phyloP scores from a whole-genome alignment of 225 moss, liverwort and hornwort species.

The Pseudisothecium myosuroides region DNA sequence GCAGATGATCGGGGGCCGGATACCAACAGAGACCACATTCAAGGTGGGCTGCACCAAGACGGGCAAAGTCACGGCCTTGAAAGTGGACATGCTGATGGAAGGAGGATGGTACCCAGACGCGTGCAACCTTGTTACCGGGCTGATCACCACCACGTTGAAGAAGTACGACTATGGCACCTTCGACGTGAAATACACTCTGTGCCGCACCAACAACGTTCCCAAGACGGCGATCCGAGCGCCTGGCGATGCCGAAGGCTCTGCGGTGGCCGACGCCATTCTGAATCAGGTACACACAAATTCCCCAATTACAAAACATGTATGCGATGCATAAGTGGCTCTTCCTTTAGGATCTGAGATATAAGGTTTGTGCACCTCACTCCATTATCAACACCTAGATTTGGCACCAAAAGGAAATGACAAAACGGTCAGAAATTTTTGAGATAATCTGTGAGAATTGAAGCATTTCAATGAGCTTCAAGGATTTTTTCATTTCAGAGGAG shows the following conservation, averaged over 20 bases:
- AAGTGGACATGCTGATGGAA: background rate
- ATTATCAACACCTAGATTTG: background rate
- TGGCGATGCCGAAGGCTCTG: conserved; percentile 26
- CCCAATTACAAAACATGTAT: background rate
- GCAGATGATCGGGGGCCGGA: conserved; percentile 34
- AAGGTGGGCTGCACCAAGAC: conserved; percentile 41
- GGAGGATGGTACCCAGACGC: background rate
- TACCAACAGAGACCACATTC: conserved; percentile 10
- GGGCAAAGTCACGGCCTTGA: conserved; percentile 25
- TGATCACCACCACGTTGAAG: background rate
- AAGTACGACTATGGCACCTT: conserved; percentile 50
- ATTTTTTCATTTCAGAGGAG: background rate
- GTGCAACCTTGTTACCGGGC: fast-evolving
- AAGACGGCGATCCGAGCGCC: conserved; percentile 40
- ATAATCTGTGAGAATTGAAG: background rate
- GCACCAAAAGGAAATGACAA: background rate
- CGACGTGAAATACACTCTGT: conserved; percentile 2
- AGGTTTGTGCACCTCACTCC: background rate
- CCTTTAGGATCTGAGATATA: background rate
- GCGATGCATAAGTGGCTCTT: background rate
- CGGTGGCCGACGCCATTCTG: conserved; percentile 39
- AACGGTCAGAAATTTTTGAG: background rate
- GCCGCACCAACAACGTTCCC: conserved; percentile 35
- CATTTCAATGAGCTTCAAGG: background rate
- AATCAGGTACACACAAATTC: background rate